Evolutionary conservation across 176 grass and related monocot genomes (phyloP).

Genomic region (Musa troglodytarum): DNA sequence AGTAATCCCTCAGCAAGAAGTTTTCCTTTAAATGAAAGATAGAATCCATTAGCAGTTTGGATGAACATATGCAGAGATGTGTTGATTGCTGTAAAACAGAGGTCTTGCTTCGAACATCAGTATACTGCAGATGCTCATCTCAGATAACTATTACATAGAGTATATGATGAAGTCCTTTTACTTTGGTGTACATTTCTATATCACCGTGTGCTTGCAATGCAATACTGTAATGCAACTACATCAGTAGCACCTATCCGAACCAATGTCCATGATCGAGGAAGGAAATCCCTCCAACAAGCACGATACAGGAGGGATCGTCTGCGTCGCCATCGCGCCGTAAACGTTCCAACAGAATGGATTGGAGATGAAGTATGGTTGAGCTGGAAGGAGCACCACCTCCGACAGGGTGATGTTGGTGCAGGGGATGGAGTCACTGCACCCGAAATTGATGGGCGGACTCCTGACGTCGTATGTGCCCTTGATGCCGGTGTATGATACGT

Average conservation of each 20-base stretch:
- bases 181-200: background rate
- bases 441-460: constrained; percentile 72
- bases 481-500: constrained; percentile 58
- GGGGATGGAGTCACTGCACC: constrained; percentile 81
- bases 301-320: constrained; percentile 53
- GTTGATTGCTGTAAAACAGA: background rate
- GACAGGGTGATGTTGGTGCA: constrained; percentile 87
- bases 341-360: constrained; percentile 86
- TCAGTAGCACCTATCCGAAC: constrained; percentile 43
- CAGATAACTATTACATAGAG: background rate
- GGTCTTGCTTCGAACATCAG: background rate
- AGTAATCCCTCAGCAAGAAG: no score
- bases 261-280: constrained; percentile 5
- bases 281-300: constrained; percentile 61
- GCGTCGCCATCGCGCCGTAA: constrained; percentile 42
- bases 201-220: background rate
- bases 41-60: no score
- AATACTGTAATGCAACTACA: background rate
- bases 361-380: constrained; percentile 27
- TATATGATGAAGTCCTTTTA: background rate
- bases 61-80: no score
- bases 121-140: background rate
- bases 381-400: constrained; percentile 63
- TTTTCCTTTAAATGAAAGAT: no score
- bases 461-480: constrained; percentile 72